Evolutionary conservation across 2,329 filamentous ascomycete species (phyloP), one percentile per base, ranked within the genome.

Genomic region (Leptographium wingfieldii): DNA sequence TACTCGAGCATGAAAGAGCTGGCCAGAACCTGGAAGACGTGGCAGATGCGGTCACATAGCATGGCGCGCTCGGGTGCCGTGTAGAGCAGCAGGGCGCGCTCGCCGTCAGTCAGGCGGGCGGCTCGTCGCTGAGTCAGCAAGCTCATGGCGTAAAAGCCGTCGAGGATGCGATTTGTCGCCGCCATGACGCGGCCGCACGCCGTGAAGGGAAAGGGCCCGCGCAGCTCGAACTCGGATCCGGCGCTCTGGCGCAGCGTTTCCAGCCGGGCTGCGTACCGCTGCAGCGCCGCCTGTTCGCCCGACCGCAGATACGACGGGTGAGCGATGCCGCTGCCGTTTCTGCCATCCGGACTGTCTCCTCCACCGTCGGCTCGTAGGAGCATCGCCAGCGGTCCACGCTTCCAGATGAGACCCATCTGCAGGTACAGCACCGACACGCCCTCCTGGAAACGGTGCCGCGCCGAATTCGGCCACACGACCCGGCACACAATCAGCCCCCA

Each of bases 101-200:
- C 92, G 4, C 92, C 92, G 31, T 86, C 82, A 3, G 85, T 90
- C 1, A 90, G 81, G 46, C 81, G 81, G 12, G 86, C 77, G 40
- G 43, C 29, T 61, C 92, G 88, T 68, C 92, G 92, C 68, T 88
- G 80, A 46, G 95, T 91, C 63, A 96, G 86, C 12, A 96, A 83
- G 64, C 92, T 95, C 90, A 99, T 96, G 57, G 92, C 90, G 69
- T 97, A 92, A 71, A 99, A 96, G 46, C 90, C 87, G 72, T 96
- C 92, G 5, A 97, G 83, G 73, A 96, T 89, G 58, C 87, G 85
- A 63, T 87, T 86, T 1, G 92, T 96, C 11, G 86, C 86, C 27
- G 83, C 81, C 69, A 97, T 80, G 60, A 97, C 87, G 43, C 84
- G 82, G 5, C 80, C 82, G 69, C 88, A 92, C 19, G 83, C 80